Evolutionary conservation across 345 rosid genomes (phyloP).

Genomic region (Bruguiera parviflora): DNA sequence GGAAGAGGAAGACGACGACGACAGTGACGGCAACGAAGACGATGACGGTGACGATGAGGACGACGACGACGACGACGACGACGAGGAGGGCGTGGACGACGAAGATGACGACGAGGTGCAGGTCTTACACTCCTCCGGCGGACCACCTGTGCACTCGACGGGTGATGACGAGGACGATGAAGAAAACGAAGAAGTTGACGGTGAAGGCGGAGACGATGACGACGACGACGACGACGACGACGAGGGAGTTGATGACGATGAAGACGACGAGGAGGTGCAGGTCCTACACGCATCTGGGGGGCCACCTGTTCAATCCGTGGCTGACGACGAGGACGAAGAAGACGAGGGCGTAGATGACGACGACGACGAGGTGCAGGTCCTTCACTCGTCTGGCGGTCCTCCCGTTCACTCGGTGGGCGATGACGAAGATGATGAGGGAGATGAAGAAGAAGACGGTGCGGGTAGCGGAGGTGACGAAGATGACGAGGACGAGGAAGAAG

Average conservation of each 20-base stretch:
- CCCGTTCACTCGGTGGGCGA: constrained; percentile 47
- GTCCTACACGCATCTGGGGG: constrained; percentile 50
- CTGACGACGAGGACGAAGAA: constrained; percentile 49
- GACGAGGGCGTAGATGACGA: constrained; percentile 39
- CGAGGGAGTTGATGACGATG: constrained; percentile 15
- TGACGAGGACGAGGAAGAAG: constrained; percentile 40
- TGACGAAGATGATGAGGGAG: constrained; percentile 53
- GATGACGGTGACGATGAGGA: constrained; percentile 25
- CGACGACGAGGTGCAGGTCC: constrained; percentile 46
- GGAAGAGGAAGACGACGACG: constrained; percentile 25
- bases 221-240: constrained; percentile 36
- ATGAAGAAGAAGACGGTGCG: constrained; percentile 40
- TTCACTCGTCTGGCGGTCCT: constrained; percentile 54
- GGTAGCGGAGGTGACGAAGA: constrained; percentile 26
- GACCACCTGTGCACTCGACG: constrained; percentile 44
- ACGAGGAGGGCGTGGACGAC: constrained; percentile 31
- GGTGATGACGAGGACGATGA: constrained; percentile 60
- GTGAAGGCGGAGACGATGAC: constrained; percentile 41
- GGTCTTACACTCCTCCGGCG: constrained; percentile 51
- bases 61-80: constrained; percentile 45
- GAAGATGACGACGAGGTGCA: constrained; percentile 48
- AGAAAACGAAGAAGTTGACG: constrained; percentile 49
- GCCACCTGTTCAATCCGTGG: constrained; percentile 45
- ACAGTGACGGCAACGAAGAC: constrained; percentile 18
- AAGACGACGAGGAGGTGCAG: constrained; percentile 23